Evolutionary conservation across 345 rosid genomes (phyloP), one percentile per base, ranked within the genome.

Genomic region (Syzygium aqueum): DNA sequence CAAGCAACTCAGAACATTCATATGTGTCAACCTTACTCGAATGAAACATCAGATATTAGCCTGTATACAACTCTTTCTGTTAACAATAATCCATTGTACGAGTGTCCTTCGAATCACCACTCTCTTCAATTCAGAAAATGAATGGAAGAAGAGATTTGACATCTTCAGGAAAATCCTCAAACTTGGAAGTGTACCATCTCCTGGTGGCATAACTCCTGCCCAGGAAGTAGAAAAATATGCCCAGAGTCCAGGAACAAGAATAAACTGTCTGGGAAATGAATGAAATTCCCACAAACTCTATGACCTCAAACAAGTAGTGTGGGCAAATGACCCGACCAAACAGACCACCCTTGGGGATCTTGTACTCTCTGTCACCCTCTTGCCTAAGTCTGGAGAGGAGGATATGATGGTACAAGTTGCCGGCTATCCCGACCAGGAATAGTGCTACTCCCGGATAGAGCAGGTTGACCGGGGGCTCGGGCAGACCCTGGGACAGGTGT

Each of bases 371-470:
- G 46, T 88, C 92, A 16, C 87, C 91, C 21, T 85, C 85, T 61
- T 82, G 82, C 89, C 97, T 93, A 21, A 95, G 89, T 57, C 89
- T 90, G 87, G 98, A 94, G 10, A 97, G 94, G 27, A 96, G 89
- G 65, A 50, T 85, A 87, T 97, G 99, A 90, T 95, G 98, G 91
- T 97, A 95, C 59, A 97, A 90, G 90, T 97, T 96, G 8, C 98
- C 99, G 52, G 49, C 78, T 15, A 94, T 90, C 50, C 98, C 98
- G 51, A 94, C 25, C 6, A 92, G 78, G 86, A 94, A 94, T 73
- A 97, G n/a, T 7, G 86, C 23, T 14, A 90, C 49, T 11, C 99
- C 98, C 2, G 86, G 43, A 87, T 85, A 87, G 84, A 87, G 93
- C 54, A 13, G 95, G 95, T 87, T 46, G 73, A 87, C 85, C 23